These are phyloP conservation scores for Hsuehochloa calcarea DNA, from an alignment of 176 grass and related monocot species.

Conservation along the genomic window DNA sequence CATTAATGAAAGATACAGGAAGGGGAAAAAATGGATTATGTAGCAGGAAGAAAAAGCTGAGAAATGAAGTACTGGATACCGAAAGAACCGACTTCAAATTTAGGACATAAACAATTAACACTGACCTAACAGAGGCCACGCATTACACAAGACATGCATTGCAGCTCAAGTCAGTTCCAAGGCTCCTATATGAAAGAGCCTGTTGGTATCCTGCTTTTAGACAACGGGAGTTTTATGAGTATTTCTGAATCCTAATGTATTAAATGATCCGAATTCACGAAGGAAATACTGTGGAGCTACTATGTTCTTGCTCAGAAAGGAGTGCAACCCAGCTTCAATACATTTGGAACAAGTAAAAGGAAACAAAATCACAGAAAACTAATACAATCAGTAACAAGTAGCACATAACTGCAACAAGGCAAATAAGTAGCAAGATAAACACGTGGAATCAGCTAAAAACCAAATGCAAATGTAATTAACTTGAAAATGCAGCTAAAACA, in stretches of 20 bases:
- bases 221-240: constrained; percentile 85
- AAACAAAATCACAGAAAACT: constrained; percentile 12
- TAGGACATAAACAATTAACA: constrained; percentile 81
- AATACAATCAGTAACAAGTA: not conserved
- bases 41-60: constrained; percentile 14
- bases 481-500: constrained; percentile 20
- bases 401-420: not conserved
- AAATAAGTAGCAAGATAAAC: not conserved
- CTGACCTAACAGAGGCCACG: constrained; percentile 91
- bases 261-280: constrained; percentile 68
- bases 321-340: constrained; percentile 47
- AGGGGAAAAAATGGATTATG: constrained; percentile 26
- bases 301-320: constrained; percentile 46
- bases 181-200: constrained; percentile 62
- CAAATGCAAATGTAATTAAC: not conserved
- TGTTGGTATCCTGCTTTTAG: constrained; percentile 78
- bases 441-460: not conserved
- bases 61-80: constrained; percentile 39
- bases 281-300: constrained; percentile 44
- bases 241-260: constrained; percentile 51
- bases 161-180: constrained; percentile 74
- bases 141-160: constrained; percentile 81
- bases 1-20: not conserved
- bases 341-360: constrained; percentile 30
- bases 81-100: constrained; percentile 56